A percentile compares a stretch with the other conserved stretches of the same genome.
Conservation (phyloP, 805 yeast genomes). For the Candida rishiriensis region DNA sequence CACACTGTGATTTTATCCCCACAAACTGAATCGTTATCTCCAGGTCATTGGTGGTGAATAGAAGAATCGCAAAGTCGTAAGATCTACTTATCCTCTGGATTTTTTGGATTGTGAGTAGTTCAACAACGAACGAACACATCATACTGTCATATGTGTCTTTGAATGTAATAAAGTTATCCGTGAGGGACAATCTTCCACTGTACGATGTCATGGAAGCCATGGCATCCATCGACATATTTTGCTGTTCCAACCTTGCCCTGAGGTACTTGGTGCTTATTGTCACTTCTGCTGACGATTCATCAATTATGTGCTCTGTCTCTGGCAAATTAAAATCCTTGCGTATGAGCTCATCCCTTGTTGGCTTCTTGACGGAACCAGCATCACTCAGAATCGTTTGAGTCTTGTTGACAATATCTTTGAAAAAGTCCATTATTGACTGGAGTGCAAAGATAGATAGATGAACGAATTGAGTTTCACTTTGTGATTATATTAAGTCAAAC, state of each 20-base stretch:
- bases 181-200: slow-evolving; percentile 61
- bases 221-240: slow-evolving; percentile 1
- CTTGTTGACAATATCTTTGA: slow-evolving; percentile 42
- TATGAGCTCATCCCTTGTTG: slow-evolving; percentile 66
- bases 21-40: slow-evolving; percentile 66
- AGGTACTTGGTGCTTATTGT: slow-evolving; percentile 26
- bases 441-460: too few species aligned
- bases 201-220: slow-evolving; percentile 8
- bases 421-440: slow-evolving; percentile 39
- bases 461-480: too few species aligned
- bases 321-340: slow-evolving; percentile 69
- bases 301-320: slow-evolving; percentile 57
- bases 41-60: slow-evolving; percentile 63
- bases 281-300: slow-evolving; percentile 65
- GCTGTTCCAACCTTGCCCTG: slow-evolving; percentile 12
- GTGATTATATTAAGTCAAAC: too few species aligned
- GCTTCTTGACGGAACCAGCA: slow-evolving; percentile 34
- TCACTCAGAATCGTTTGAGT: slow-evolving; percentile 45
- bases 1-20: slow-evolving; percentile 75
- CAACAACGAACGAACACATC: slow-evolving; percentile 64
- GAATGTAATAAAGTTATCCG: slow-evolving; percentile 73
- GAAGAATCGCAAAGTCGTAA: slow-evolving; percentile 72
- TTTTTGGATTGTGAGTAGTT: slow-evolving; percentile 72
- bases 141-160: slow-evolving; percentile 64
- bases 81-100: slow-evolving; percentile 82